A percentile compares a stretch with the other conserved stretches of the same genome.
Evolutionary conservation across 257 asterid genomes (phyloP).

Genomic region (Gentiana straminea): DNA sequence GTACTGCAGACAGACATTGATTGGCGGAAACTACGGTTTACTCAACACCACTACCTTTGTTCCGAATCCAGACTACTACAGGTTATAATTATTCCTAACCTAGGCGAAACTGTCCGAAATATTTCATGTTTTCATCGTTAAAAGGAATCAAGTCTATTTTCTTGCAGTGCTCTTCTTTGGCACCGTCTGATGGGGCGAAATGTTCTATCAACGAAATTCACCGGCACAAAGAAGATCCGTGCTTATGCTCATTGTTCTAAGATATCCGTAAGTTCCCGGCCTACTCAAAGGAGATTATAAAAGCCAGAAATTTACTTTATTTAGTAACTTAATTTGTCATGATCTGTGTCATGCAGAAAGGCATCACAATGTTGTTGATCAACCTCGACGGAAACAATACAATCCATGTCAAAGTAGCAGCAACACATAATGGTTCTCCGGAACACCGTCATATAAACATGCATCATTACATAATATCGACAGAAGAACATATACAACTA

Average conservation of each 20-base stretch:
- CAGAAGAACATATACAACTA: conserved; percentile 11
- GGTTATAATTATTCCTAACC: conserved; percentile 49
- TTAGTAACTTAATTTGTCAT: not conserved
- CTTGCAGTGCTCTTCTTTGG: conserved; percentile 79
- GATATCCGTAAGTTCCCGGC: conserved; percentile 41
- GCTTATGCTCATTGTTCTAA: conserved; percentile 75
- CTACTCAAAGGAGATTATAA: not conserved
- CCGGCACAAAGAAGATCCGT: conserved; percentile 40
- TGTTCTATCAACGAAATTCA: conserved; percentile 44
- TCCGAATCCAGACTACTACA: conserved; percentile 23
- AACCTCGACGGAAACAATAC: conserved; percentile 55
- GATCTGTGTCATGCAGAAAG: conserved; percentile 37
- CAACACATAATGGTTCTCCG: conserved; percentile 20
- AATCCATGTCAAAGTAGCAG: conserved; percentile 19
- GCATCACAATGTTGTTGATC: conserved; percentile 50
- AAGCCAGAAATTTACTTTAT: not conserved
- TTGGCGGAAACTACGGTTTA: no score
- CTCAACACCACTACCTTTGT: no score
- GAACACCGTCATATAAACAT: conserved; percentile 13
- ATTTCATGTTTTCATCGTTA: not conserved
- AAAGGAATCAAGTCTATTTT: no score
- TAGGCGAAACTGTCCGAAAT: conserved; percentile 86
- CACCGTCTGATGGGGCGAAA: conserved; percentile 63
- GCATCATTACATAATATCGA: conserved; percentile 12
- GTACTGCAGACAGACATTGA: conserved; percentile 31